Conservation (phyloP, 352 stramenopile genomes). For the Globisporangium barbulae region DNA sequence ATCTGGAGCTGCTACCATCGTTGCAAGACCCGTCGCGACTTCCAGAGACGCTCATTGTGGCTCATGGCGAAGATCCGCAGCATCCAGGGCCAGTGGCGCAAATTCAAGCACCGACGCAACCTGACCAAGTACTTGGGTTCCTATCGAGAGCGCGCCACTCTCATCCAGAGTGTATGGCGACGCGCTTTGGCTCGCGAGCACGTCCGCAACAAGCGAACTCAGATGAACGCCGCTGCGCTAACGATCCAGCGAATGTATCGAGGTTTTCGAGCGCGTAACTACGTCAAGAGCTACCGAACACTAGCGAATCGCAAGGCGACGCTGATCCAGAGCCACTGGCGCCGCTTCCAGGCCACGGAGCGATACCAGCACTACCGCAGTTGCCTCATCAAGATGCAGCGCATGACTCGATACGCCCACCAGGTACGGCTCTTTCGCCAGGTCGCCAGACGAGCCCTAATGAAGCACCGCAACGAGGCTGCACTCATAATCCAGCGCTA, state of each 20-base stretch:
- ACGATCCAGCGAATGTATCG: constrained; percentile 45
- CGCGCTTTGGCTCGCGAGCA: constrained; percentile 30
- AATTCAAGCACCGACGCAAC: constrained; percentile 28
- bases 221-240: constrained; percentile 30
- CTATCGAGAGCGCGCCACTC: constrained; percentile 29
- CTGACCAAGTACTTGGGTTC: constrained; percentile 35
- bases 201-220: constrained; percentile 24
- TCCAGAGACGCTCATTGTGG: constrained; percentile 33
- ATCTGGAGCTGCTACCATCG: constrained; percentile 58
- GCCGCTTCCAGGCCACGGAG: constrained; percentile 17
- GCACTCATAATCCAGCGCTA: constrained; percentile 38
- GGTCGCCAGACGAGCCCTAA: constrained; percentile 26
- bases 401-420: constrained; percentile 35
- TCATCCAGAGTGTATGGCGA: constrained; percentile 51
- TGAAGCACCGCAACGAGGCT: constrained; percentile 27
- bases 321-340: constrained; percentile 45
- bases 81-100: constrained; percentile 63
- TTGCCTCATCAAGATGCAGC: constrained; percentile 39
- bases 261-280: constrained; percentile 26
- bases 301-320: constrained; percentile 22
- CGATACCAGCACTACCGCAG: constrained; percentile 25
- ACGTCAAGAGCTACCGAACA: constrained; percentile 27
- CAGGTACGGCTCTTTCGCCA: constrained; percentile 24
- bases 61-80: constrained; percentile 44
- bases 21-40: constrained; percentile 34